Evolutionary conservation across 257 asterid species (phyloP).

Genomic region (Solanum commersonii): DNA sequence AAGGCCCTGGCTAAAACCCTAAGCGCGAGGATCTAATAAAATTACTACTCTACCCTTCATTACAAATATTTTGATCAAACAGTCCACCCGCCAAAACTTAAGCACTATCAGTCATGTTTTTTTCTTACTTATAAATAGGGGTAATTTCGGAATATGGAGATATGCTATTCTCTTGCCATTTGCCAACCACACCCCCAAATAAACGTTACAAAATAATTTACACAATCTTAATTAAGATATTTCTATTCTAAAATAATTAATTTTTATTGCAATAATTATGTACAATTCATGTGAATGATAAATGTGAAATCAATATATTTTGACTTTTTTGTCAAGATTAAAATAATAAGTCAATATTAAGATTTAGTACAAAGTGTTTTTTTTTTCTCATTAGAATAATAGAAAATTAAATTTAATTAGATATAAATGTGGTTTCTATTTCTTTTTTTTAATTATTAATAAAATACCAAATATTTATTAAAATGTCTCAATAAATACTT

Average conservation of each 20-base stretch:
- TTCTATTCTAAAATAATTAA: not conserved
- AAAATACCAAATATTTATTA: not conserved
- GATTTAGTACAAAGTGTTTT: not conserved
- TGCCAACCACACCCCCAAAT: not conserved
- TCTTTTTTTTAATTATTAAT: not conserved
- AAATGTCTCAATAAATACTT: not conserved
- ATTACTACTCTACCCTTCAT: slow-evolving; percentile 31
- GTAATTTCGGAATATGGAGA: slow-evolving; percentile 11
- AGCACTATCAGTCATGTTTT: slow-evolving; percentile 4
- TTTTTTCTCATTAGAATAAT: not conserved
- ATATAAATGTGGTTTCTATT: not conserved
- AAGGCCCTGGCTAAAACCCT: slow-evolving; percentile 58
- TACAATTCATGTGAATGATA: not conserved
- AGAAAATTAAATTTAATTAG: not conserved
- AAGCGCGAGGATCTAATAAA: slow-evolving; percentile 26
- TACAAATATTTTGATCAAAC: not conserved
- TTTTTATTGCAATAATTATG: too few relatives aligned
- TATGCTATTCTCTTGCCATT: not conserved
- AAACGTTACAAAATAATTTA: not conserved
- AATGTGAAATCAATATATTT: too few relatives aligned
- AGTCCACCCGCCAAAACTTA: slow-evolving; percentile 29
- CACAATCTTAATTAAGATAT: not conserved
- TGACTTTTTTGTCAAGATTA: not conserved
- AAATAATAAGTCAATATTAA: not conserved
- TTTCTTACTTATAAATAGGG: slow-evolving; percentile 3